Evolutionary conservation across 225 moss, liverwort and hornwort species (phyloP).

Genomic region (Antitrichia curtipendula): DNA sequence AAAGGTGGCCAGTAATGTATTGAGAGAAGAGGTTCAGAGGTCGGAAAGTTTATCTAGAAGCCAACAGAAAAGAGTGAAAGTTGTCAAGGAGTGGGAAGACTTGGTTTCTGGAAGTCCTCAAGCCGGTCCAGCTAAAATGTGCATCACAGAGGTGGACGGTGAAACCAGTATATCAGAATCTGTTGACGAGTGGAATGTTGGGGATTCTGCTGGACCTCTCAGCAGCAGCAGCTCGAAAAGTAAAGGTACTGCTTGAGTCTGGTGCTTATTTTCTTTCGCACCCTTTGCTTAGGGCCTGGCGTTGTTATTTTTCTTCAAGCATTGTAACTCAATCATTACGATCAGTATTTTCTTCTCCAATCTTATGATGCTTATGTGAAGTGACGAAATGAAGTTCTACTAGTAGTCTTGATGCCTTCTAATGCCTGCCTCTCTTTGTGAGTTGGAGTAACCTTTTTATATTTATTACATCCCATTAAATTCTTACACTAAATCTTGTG

Average conservation of each 20-base stretch:
- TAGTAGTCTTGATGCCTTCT: neutral
- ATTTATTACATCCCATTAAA: neutral
- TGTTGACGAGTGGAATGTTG: neutral
- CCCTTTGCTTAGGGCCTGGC: neutral
- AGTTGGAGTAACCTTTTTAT: neutral
- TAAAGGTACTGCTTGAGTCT: neutral
- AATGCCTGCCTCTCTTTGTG: neutral
- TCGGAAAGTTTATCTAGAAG: neutral
- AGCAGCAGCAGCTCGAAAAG: neutral
- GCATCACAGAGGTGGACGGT: slow-evolving; percentile 11
- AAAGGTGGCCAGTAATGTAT: neutral
- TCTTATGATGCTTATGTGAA: neutral
- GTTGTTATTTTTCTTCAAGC: neutral
- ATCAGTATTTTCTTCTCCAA: neutral
- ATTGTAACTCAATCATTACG: neutral
- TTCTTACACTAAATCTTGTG: neutral
- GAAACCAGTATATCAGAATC: neutral
- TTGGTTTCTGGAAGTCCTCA: slow-evolving; percentile 17
- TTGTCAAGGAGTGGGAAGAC: slow-evolving; percentile 27
- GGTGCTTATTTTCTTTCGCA: neutral
- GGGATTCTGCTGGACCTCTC: neutral
- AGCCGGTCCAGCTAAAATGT: neutral
- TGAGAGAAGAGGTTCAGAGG: neutral
- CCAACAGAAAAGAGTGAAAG: neutral
- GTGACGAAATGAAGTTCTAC: neutral